A percentile compares a stretch with the other conserved stretches of the same genome.
Evolutionary conservation across 768 basidiomycete genomes (phyloP).

Genomic region (Amanita jacksonii): DNA sequence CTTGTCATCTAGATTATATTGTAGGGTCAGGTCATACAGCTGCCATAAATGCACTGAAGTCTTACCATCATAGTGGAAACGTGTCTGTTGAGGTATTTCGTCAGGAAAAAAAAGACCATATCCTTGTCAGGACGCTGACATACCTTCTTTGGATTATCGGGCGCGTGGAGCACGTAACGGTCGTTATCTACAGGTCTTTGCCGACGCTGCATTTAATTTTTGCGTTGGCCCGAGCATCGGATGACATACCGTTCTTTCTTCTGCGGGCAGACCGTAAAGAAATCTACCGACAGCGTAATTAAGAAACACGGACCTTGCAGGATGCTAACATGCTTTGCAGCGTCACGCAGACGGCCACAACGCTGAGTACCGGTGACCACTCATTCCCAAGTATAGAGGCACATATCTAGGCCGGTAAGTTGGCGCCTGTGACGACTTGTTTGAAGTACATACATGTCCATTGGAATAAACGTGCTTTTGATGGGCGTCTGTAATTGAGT

Average conservation of each 20-base stretch:
- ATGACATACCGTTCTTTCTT: conserved; percentile 51
- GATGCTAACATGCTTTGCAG: conserved; percentile 90
- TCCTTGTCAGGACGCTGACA: conserved; percentile 13
- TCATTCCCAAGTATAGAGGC: conserved; percentile 84
- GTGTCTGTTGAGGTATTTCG: conserved; percentile 37
- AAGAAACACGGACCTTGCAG: conserved; percentile 56
- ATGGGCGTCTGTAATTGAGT: not conserved
- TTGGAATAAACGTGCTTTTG: conserved; percentile 78
- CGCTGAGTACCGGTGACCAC: conserved; percentile 86
- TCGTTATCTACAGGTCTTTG: conserved; percentile 76
- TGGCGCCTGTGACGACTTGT: conserved; percentile 5
- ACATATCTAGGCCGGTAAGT: conserved; percentile 49
- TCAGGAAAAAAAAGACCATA: not conserved
- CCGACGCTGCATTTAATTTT: too few relatives aligned
- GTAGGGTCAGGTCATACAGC: too few relatives aligned
- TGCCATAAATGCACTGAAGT: too few relatives aligned
- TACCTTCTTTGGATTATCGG: conserved; percentile 84
- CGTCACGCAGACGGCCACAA: conserved; percentile 73
- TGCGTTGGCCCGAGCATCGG: too few relatives aligned
- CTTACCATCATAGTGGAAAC: conserved; percentile 73
- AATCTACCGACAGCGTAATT: not conserved
- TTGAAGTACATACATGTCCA: conserved; percentile 51
- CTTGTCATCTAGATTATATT: too few relatives aligned
- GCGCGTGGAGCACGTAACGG: conserved; percentile 67
- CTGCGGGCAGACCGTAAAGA: conserved; percentile 13